Evolutionary conservation across 805 yeast species (phyloP).

Genomic region (Cyberlindnera mycetangii): DNA sequence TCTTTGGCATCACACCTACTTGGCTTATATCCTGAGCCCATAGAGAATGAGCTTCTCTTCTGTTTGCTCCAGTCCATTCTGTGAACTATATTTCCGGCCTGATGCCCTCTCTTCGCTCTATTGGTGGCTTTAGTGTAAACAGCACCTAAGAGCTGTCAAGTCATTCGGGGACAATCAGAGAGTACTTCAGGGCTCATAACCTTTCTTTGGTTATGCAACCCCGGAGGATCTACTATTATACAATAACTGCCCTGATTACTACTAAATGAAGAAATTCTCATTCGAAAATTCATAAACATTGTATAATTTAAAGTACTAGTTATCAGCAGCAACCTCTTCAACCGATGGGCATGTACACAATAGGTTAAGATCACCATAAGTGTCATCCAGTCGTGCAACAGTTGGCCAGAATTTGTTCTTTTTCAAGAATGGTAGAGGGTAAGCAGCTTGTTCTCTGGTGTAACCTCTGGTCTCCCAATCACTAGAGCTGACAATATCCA

Average conservation of each 20-base stretch:
- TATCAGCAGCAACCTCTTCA: slow-evolving; percentile 55
- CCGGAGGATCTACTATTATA: no score
- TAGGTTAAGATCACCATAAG: slow-evolving; percentile 89
- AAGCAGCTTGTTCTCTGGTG: slow-evolving; percentile 90
- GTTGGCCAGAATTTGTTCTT: slow-evolving; percentile 91
- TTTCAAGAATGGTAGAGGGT: slow-evolving; percentile 75
- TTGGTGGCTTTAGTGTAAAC: not conserved
- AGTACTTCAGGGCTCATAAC: not conserved
- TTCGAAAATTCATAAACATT: slow-evolving; percentile 1
- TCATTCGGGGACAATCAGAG: not conserved
- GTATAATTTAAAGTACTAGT: not conserved
- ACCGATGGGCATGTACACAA: slow-evolving; percentile 92
- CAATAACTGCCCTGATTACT: no score
- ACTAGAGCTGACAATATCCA: slow-evolving; percentile 62
- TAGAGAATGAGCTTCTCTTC: slow-evolving; percentile 29
- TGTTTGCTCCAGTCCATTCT: slow-evolving; percentile 28
- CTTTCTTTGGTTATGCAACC: no score
- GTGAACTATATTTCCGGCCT: no score
- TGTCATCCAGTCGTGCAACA: slow-evolving; percentile 89
- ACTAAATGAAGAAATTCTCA: not conserved
- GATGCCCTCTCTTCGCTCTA: no score
- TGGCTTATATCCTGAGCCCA: slow-evolving; percentile 22
- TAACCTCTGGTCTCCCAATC: slow-evolving; percentile 89
- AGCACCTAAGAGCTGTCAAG: not conserved
- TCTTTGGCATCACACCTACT: slow-evolving; percentile 6